Conservation (phyloP, 805 yeast genomes). For the Starmera dryadoides region DNA sequence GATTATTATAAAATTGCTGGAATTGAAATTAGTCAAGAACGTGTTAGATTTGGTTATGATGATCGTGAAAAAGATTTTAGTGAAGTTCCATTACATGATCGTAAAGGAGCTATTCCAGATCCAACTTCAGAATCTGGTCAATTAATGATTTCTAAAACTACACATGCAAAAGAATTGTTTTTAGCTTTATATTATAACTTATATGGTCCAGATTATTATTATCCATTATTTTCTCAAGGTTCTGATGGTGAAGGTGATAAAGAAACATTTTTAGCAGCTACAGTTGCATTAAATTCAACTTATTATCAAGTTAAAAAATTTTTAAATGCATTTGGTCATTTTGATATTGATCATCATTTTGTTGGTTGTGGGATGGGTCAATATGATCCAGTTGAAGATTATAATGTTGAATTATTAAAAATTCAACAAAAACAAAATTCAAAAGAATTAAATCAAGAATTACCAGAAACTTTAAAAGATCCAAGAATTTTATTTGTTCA, state of each 20-base stretch:
- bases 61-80: slow-evolving; percentile 26
- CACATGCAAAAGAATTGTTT: slow-evolving; percentile 46
- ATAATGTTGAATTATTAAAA: slow-evolving; percentile 21
- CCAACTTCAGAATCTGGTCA: slow-evolving; percentile 63
- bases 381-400: slow-evolving; percentile 50
- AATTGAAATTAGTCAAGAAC: slow-evolving; percentile 33
- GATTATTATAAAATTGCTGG: slow-evolving; percentile 63
- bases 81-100: slow-evolving; percentile 47
- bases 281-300: slow-evolving; percentile 49
- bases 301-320: slow-evolving; percentile 55
- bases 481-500: slow-evolving; percentile 46
- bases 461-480: slow-evolving; percentile 10
- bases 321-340: slow-evolving; percentile 49
- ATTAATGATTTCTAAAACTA: slow-evolving; percentile 45
- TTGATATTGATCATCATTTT: slow-evolving; percentile 30
- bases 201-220: slow-evolving; percentile 53
- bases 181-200: slow-evolving; percentile 53
- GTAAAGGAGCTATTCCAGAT: slow-evolving; percentile 54
- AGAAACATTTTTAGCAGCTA: slow-evolving; percentile 53
- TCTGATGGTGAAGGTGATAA: slow-evolving; percentile 52
- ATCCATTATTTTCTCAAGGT: slow-evolving; percentile 50
- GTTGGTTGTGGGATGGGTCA: slow-evolving; percentile 64
- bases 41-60: slow-evolving; percentile 31
- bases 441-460: slow-evolving; percentile 9
- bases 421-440: slow-evolving; percentile 7